Conservation (phyloP, 352 stramenopile species). For the Phytophthora ramorum region DNA sequence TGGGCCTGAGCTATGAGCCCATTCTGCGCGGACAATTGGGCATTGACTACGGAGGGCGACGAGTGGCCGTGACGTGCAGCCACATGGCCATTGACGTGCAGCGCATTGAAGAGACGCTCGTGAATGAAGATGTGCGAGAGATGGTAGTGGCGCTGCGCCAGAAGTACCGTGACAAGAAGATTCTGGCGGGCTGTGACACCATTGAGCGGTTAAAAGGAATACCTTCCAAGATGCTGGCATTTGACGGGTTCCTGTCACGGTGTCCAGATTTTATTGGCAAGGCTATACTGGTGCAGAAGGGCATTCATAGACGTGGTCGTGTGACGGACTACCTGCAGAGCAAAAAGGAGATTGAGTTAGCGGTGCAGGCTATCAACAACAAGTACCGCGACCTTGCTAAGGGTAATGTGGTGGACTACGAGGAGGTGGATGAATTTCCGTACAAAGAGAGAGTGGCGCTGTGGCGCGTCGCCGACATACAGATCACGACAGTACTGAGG, state of each 20-base stretch:
- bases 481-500: constrained; percentile 77
- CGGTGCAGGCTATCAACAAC: constrained; percentile 93
- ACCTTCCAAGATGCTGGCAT: constrained; percentile 96
- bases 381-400: constrained; percentile 72
- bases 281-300: constrained; percentile 84
- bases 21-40: constrained; percentile 92
- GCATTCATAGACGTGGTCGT: constrained; percentile 83
- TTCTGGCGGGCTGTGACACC: constrained; percentile 94
- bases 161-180: constrained; percentile 75
- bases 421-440: constrained; percentile 75
- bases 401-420: constrained; percentile 74
- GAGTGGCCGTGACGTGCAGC: constrained; percentile 95
- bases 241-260: constrained; percentile 93
- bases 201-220: constrained; percentile 97
- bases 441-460: constrained; percentile 77
- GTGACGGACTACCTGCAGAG: constrained; percentile 95
- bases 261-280: constrained; percentile 86
- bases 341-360: constrained; percentile 92
- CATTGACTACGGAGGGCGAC: constrained; percentile 95
- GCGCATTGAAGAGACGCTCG: constrained; percentile 64
- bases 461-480: constrained; percentile 78
- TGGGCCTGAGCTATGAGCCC: constrained; percentile 94
- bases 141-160: constrained; percentile 64
- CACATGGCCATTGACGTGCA: constrained; percentile 86
- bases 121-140: constrained; percentile 50